phyloP scores from a whole-genome alignment of 352 stramenopile species.

The Salisapilia sapeloensis region DNA sequence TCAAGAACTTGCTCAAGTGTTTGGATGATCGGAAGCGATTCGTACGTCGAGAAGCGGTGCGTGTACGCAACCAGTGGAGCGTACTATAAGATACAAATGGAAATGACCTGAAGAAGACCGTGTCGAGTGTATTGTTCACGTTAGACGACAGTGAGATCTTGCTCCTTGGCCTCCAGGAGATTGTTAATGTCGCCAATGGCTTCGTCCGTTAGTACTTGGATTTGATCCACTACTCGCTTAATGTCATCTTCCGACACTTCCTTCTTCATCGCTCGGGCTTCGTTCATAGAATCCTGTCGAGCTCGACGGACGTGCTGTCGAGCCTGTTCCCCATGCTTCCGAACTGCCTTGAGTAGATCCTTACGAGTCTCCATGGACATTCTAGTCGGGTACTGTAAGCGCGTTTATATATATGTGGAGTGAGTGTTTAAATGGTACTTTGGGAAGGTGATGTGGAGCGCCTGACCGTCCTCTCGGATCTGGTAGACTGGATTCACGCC shows the following conservation, averaged over 20 bases:
- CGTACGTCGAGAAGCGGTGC: constrained; percentile 71
- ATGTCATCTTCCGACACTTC: constrained; percentile 59
- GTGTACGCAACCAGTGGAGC: constrained; percentile 84
- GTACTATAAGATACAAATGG: constrained; percentile 41
- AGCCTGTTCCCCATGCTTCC: constrained; percentile 70
- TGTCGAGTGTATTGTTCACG: too few relatives aligned
- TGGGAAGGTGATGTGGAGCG: constrained; percentile 63
- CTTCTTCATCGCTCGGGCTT: constrained; percentile 72
- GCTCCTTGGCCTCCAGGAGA: constrained; percentile 60
- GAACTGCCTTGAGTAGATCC: constrained; percentile 57
- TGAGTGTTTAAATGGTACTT: constrained; percentile 24
- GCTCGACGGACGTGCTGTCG: constrained; percentile 71
- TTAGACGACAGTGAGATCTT: constrained; percentile 52
- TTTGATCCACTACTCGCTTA: constrained; percentile 53
- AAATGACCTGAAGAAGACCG: neutral
- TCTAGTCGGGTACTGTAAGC: constrained; percentile 9
- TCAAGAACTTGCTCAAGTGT: constrained; percentile 49
- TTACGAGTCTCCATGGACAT: constrained; percentile 75
- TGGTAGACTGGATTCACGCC: constrained; percentile 59
- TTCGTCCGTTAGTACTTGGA: constrained; percentile 70
- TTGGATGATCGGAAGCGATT: constrained; percentile 80
- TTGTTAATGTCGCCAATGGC: constrained; percentile 49
- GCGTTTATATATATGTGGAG: constrained; percentile 1
- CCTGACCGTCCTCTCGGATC: constrained; percentile 40
- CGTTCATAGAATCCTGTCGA: constrained; percentile 73